These are phyloP conservation scores for Aspergillus brunneoviolaceus DNA, from an alignment of 2,329 filamentous ascomycete species.

Conservation along the genomic window DNA sequence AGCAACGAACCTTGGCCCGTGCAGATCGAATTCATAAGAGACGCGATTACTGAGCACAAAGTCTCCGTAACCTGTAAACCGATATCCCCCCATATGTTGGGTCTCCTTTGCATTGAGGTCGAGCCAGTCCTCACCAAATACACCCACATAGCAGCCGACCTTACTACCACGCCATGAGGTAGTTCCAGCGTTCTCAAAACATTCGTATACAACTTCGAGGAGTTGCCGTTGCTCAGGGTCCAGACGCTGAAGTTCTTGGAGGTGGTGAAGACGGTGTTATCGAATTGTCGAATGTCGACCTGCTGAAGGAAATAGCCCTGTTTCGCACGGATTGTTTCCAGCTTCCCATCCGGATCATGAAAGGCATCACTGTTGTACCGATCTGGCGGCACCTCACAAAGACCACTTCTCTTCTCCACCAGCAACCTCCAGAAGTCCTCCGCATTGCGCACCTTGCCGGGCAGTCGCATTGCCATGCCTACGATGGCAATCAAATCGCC, in stretches of 20 bases:
- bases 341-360: conserved; percentile 18
- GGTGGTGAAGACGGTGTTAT: conserved; percentile 29
- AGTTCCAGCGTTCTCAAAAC: conserved; percentile 31
- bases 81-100: conserved; percentile 9
- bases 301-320: conserved; percentile 32
- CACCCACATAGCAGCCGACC: conserved; percentile 29
- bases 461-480: conserved; percentile 18
- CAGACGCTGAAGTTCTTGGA: conserved; percentile 23
- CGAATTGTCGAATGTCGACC: conserved; percentile 23
- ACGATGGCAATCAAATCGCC: conserved; percentile 7
- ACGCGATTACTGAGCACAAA: conserved; percentile 11
- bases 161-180: conserved; percentile 29
- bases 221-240: conserved; percentile 37
- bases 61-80: conserved; percentile 10
- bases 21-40: conserved; percentile 12
- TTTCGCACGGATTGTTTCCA: conserved; percentile 2
- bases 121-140: conserved; percentile 28
- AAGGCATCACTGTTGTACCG: conserved; percentile 27
- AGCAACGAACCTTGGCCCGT: conserved; percentile 10
- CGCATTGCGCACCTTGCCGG: conserved; percentile 18
- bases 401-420: conserved; percentile 17
- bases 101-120: conserved; percentile 20
- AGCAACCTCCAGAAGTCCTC: conserved; percentile 26
- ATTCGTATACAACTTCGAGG: conserved; percentile 34
- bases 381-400: conserved; percentile 19